Percentiles rank a stretch among this genome's conserved stretches.
These are phyloP conservation scores for Fraxinus cuspidata DNA, from an alignment of 257 asterid genomes.

Conservation along the genomic window DNA sequence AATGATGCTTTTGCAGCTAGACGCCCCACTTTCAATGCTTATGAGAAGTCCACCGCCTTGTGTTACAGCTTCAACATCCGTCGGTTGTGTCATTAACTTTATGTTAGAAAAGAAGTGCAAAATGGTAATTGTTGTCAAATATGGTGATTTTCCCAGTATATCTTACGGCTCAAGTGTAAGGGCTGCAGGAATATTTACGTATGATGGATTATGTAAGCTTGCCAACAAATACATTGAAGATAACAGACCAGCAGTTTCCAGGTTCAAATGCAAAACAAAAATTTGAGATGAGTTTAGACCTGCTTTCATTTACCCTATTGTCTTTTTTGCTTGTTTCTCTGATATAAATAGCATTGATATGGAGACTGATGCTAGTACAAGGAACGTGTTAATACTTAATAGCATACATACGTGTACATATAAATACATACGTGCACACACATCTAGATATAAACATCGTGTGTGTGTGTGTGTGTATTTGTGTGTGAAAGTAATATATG, in stretches of 20 bases:
- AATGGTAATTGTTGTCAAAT: slow-evolving; percentile 54
- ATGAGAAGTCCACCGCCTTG: slow-evolving; percentile 67
- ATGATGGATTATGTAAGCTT: slow-evolving; percentile 46
- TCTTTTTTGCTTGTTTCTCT: slow-evolving; percentile 4
- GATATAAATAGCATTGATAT: slow-evolving; percentile 12
- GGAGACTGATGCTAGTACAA: background rate
- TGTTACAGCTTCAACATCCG: slow-evolving; percentile 54
- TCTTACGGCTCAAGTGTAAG: slow-evolving; percentile 47
- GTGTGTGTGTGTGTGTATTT: background rate
- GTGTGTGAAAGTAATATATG: background rate
- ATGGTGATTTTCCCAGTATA: slow-evolving; percentile 40
- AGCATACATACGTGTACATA: background rate
- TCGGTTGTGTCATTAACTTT: slow-evolving; percentile 51
- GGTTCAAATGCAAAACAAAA: slow-evolving; percentile 34
- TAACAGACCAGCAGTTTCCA: slow-evolving; percentile 32
- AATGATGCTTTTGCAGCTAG: slow-evolving; percentile 47
- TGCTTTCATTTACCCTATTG: slow-evolving; percentile 18
- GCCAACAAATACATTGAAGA: slow-evolving; percentile 33
- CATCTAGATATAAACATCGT: too few species aligned
- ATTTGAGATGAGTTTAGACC: slow-evolving; percentile 32
- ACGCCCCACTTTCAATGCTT: slow-evolving; percentile 53
- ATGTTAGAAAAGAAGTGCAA: slow-evolving; percentile 59
- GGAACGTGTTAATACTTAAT: too few species aligned
- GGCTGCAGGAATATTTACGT: slow-evolving; percentile 60
- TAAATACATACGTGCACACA: too few species aligned